A percentile compares a stretch with the other conserved stretches of the same genome.
phyloP scores from a whole-genome alignment of 768 basidiomycete genomes.

The Boletus pseudo-olivaceus region DNA sequence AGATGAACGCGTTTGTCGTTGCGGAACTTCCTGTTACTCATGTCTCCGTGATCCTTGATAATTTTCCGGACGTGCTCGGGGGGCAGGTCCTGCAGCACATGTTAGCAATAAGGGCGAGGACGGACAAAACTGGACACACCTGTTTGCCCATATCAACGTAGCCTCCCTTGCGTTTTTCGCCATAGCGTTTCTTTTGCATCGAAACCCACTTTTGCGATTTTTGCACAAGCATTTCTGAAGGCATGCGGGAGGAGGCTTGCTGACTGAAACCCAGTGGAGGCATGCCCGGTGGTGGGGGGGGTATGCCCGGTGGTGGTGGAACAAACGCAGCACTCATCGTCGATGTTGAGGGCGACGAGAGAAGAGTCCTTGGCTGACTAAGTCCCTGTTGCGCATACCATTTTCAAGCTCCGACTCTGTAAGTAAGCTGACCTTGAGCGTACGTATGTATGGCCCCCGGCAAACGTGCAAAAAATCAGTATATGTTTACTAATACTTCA shows the following conservation, averaged over 20 bases:
- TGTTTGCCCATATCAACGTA: conserved; percentile 92
- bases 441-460: too few relatives aligned
- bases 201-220: conserved; percentile 97
- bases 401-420: conserved; percentile 22
- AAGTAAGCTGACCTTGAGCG: too few relatives aligned
- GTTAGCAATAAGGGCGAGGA: not conserved
- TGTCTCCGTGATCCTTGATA: conserved; percentile 99
- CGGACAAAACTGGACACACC: conserved; percentile 42
- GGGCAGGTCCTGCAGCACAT: conserved; percentile 70
- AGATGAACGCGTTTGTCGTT: conserved; percentile 99
- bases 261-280: conserved; percentile 33
- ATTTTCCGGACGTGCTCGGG: conserved; percentile 99
- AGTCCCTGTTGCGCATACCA: not conserved
- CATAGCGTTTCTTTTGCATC: conserved; percentile 90
- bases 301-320: conserved; percentile 43
- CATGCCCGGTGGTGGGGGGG: conserved; percentile 40
- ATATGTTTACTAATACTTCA: not conserved
- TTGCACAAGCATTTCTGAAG: conserved; percentile 72
- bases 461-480: not conserved
- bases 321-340: conserved; percentile 33
- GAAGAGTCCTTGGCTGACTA: conserved; percentile 27
- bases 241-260: conserved; percentile 42
- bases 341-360: conserved; percentile 25
- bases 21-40: conserved; percentile 98
- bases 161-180: conserved; percentile 85